Evolutionary conservation across 768 basidiomycete species (phyloP), one percentile per base, ranked within the genome.

Genomic region (Leccinum subgranulosum): DNA sequence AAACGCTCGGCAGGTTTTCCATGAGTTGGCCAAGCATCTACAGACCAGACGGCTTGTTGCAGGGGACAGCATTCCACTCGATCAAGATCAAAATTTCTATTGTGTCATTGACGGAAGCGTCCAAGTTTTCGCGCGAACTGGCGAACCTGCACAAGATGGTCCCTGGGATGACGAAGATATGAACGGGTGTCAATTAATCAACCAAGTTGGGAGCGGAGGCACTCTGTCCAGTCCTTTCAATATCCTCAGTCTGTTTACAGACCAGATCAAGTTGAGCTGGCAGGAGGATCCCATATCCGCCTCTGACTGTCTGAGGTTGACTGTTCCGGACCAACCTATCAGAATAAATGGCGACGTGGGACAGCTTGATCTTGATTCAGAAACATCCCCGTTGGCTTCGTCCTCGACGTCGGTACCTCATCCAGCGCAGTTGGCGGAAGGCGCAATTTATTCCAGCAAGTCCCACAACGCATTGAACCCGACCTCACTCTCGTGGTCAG

Each of bases 91-190:
- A 66, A 94, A 88, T 61, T 99, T 99, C 74, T 98, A 98, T 73
- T 98, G 94, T 69, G 96, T 99, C 33, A 88, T 98, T 31, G 97
- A 99, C 70, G 97, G 97, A n/a, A 89, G 83, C 59, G 96, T 96
- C 14, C 93, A 99, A 67, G 93, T 98, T 11, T 97, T 83, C 69
- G 92, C 92, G 15, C 83, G 84, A 57, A 85, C 86, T 1, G 85
- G 83, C 6, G 80, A 82, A 60, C 74, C 75, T 12, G 66, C 75
- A 11, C 77, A 74, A 52, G 80, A 81, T 54, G 83, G 82, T 43
- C 74, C 81, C 12, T 91, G 87, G 86, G 91, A 92, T 39, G 84
- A 87, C 54, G 90, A 92, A 66, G 87, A 91, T 53, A 90, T 92
- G 83, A 96, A 97, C 61, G 95, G 96, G 2, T 98, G 94, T 73